phyloP scores from a whole-genome alignment of 2,329 filamentous ascomycete species.

The Xylariaceae sp. region DNA sequence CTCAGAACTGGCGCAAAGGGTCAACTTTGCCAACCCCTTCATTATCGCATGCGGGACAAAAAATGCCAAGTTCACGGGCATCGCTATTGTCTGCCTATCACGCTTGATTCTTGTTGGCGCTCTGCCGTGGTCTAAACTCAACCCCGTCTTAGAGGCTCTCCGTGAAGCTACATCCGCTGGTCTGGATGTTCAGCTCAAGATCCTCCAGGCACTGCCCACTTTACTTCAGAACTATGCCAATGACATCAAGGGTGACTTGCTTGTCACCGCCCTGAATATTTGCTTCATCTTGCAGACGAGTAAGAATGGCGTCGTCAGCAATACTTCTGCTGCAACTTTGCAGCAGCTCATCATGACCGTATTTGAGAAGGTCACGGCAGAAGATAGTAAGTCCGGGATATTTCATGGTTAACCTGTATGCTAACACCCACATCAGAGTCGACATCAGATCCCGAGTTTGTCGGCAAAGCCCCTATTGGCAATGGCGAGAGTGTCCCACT shows the following conservation, averaged over 20 bases:
- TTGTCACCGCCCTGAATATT: slow-evolving; percentile 79
- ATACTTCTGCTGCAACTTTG: slow-evolving; percentile 91
- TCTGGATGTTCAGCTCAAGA: slow-evolving; percentile 91
- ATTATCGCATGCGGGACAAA: slow-evolving; percentile 86
- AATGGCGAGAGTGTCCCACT: slow-evolving; percentile 58
- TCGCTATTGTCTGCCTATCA: slow-evolving; percentile 83
- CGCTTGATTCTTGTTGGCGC: slow-evolving; percentile 78
- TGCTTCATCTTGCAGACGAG: slow-evolving; percentile 87
- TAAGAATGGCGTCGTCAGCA: slow-evolving; percentile 90
- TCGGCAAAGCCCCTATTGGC: slow-evolving; percentile 62
- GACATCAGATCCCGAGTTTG: slow-evolving; percentile 48
- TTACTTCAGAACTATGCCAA: slow-evolving; percentile 83
- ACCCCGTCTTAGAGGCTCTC: slow-evolving; percentile 82
- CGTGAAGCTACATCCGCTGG: slow-evolving; percentile 75
- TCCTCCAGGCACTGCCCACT: slow-evolving; percentile 84
- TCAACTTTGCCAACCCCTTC: slow-evolving; percentile 87
- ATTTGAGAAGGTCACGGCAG: slow-evolving; percentile 81
- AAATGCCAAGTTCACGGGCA: slow-evolving; percentile 83
- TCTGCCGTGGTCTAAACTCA: slow-evolving; percentile 71
- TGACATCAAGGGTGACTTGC: slow-evolving; percentile 72
- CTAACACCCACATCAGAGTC: slow-evolving; percentile 33
- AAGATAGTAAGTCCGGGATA: slow-evolving; percentile 59
- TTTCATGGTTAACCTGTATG: not conserved
- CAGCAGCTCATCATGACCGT: slow-evolving; percentile 90
- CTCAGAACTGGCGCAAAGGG: slow-evolving; percentile 73